A percentile compares a stretch with the other conserved stretches of the same genome.
These are phyloP conservation scores for Fusarium acutatum DNA, from an alignment of 2,329 filamentous ascomycete genomes.

Conservation along the genomic window DNA sequence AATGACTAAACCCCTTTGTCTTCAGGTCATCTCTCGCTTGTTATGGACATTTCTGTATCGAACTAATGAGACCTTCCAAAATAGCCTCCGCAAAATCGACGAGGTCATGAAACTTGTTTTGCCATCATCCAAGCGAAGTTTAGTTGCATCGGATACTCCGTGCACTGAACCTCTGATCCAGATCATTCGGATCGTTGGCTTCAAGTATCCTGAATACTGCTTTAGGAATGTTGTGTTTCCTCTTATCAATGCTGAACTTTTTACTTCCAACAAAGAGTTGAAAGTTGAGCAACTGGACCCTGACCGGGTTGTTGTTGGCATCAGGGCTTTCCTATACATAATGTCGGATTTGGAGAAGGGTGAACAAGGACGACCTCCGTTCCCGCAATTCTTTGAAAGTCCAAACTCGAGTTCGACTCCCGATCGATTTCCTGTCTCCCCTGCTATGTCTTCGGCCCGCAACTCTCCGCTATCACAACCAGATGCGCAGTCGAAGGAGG, in stretches of 20 bases:
- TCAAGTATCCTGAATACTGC: conserved; percentile 91
- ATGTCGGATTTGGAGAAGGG: conserved; percentile 92
- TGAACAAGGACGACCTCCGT: conserved; percentile 79
- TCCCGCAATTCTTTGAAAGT: conserved; percentile 73
- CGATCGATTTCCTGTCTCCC: conserved; percentile 59
- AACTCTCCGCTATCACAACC: conserved; percentile 40
- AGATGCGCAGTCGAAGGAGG: conserved; percentile 56
- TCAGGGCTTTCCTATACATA: conserved; percentile 90
- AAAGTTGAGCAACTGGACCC: conserved; percentile 94
- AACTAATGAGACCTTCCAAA: conserved; percentile 73
- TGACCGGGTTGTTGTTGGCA: conserved; percentile 96
- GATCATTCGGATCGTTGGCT: conserved; percentile 92
- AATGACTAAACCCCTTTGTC: conserved; percentile 76
- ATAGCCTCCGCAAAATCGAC: conserved; percentile 81
- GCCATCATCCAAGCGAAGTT: conserved; percentile 79
- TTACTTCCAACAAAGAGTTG: conserved; percentile 77
- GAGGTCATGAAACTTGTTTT: conserved; percentile 88
- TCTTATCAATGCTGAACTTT: conserved; percentile 90
- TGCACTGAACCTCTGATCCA: conserved; percentile 92
- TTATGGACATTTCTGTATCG: conserved; percentile 96
- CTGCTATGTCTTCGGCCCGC: conserved; percentile 49
- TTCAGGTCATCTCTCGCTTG: conserved; percentile 89
- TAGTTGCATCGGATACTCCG: conserved; percentile 83
- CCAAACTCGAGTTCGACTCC: conserved; percentile 45
- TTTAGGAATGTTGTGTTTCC: conserved; percentile 95